These are phyloP conservation scores for Penicillium argentinense DNA, from an alignment of 495 filamentous ascomycete genomes.

Conservation along the genomic window DNA sequence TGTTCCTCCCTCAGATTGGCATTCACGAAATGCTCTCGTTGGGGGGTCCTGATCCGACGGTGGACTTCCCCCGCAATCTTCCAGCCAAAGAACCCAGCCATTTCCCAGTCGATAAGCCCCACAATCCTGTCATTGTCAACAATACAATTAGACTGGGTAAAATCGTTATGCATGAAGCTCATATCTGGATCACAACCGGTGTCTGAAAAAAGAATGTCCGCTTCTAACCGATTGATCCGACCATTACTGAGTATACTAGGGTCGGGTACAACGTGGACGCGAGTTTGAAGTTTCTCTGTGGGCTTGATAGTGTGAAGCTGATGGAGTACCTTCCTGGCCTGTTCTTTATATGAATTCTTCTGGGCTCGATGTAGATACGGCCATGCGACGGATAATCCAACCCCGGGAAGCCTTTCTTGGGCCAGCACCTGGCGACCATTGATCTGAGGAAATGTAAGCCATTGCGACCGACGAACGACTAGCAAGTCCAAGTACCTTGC, in stretches of 20 bases:
- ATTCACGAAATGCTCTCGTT: conserved; percentile 37
- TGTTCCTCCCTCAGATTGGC: conserved; percentile 25
- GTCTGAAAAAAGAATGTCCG: conserved; percentile 33
- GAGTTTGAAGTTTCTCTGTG: conserved; percentile 12
- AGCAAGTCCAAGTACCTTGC: conserved; percentile 32
- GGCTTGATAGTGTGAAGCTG: conserved; percentile 28
- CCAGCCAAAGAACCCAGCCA: conserved; percentile 48
- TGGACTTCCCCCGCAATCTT: conserved; percentile 39
- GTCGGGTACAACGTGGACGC: conserved; percentile 34
- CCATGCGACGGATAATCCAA: conserved; percentile 44
- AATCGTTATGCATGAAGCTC: conserved; percentile 46
- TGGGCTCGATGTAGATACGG: conserved; percentile 38
- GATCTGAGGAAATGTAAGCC: conserved; percentile 33
- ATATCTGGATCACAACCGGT: conserved; percentile 27
- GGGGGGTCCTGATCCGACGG: conserved; percentile 34
- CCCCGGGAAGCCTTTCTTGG: conserved; percentile 45
- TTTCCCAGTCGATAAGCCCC: conserved; percentile 48
- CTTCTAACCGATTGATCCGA: conserved; percentile 32
- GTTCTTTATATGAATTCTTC: conserved; percentile 40
- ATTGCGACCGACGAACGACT: conserved; percentile 5
- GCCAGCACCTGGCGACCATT: conserved; percentile 37
- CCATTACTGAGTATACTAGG: conserved; percentile 34
- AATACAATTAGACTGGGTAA: conserved; percentile 40
- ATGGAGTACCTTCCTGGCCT: conserved; percentile 35
- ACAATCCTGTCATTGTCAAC: conserved; percentile 44